Base-by-base conservation (phyloP, 176 grass and related monocot genomes). In the Microstegium vimineum region DNA sequence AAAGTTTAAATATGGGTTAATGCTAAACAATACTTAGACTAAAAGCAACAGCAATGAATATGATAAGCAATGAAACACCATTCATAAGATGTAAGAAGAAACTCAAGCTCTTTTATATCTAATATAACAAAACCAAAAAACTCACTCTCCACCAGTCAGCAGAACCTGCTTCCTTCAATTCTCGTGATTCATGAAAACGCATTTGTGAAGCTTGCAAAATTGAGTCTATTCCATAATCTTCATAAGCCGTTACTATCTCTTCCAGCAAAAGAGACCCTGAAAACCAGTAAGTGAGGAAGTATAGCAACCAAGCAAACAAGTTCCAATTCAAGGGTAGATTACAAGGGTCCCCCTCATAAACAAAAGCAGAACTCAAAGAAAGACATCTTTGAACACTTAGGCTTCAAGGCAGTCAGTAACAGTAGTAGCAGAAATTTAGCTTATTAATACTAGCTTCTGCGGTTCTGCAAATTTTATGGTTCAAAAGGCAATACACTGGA, bases 61-160 rank as follows among this genome's bases (percentile, higher is more conserved):
- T 68, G 20, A 51, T 35, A 78, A 68, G 36, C 57, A 79, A 12
- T 23, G n/a, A 32, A 62, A 62, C 10, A 82, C 3, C 40, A 2
- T 82, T 52, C 8, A 42, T 40, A 87, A 64, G 41, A 47, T 8
- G 23, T 25, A 68, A 61, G 7, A 74, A 20, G 27, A 76, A 42
- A 64, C 10, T 64, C 17, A 35, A 76, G 42, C 62, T 22, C 28
- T 66, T 69, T 10, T 64, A 23, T 1, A 57, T 68, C 36, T 46
- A 66, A 57, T 20, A 23, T 57, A n/a, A 56, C 79, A 74, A 73
- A 74, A 76, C 61, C 28, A 22, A 65, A 78, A 57, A 41, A 93
- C 92, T 94, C 64, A 98, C 95, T 74, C 42, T 95, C 95, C 95
- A 98, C 95, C 95, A 98, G 73, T 95, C 88, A 46, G 75, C 72